These are phyloP conservation scores for Puccinia novopanici DNA, from an alignment of 1,284 basidiomycete species.

Conservation along the genomic window DNA sequence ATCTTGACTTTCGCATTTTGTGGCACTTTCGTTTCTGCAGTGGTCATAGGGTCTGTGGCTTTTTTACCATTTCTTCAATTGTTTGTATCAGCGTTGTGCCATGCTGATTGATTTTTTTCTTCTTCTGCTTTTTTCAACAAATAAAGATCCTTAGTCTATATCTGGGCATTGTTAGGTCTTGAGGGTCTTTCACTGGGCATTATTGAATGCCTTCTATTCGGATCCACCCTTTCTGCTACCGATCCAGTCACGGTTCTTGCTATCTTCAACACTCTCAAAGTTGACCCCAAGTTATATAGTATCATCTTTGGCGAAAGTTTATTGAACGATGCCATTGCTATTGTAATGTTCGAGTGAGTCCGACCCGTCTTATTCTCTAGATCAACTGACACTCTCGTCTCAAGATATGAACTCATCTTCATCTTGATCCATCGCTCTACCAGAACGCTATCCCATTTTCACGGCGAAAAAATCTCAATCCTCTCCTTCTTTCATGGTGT, in stretches of 20 bases:
- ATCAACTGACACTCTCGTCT: constrained; percentile 12
- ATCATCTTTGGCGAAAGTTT: constrained; percentile 98
- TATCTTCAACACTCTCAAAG: constrained; percentile 98
- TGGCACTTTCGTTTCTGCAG: constrained; percentile 93
- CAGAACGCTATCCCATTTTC: constrained; percentile 87
- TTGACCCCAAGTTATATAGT: constrained; percentile 95
- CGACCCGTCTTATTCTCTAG: neutral
- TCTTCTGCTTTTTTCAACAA: constrained; percentile 52
- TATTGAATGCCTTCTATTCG: constrained; percentile 92
- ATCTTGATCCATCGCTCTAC: neutral
- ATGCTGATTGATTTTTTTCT: neutral
- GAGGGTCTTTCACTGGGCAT: constrained; percentile 78
- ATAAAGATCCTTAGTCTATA: constrained; percentile 81
- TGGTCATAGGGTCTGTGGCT: constrained; percentile 78
- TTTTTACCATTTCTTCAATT: constrained; percentile 57
- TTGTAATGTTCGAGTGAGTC: constrained; percentile 99
- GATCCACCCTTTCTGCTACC: constrained; percentile 93
- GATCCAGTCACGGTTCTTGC: constrained; percentile 98
- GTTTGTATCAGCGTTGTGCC: neutral
- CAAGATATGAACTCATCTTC: neutral
- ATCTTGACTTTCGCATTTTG: constrained; percentile 95
- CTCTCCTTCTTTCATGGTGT: constrained; percentile 90
- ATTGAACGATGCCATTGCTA: constrained; percentile 97
- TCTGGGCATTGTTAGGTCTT: constrained; percentile 87
- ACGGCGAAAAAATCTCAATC: constrained; percentile 82